Evolutionary conservation across 176 grass and related monocot species (phyloP), one percentile per base, ranked within the genome.

Genomic region (Oropetium thomaeum): DNA sequence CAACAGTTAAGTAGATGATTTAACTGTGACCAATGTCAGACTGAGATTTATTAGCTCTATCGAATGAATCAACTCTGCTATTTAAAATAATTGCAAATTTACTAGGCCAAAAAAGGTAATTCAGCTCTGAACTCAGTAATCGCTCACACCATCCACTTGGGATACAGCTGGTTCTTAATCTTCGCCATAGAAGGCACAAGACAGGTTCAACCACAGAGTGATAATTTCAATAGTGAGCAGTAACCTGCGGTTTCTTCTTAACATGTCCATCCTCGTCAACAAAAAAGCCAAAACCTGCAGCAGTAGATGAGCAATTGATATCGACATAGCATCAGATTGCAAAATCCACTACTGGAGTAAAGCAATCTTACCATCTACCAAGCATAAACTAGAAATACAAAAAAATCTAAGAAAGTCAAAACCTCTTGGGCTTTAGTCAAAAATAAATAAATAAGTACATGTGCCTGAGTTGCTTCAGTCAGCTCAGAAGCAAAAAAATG

Each of bases 261-360:
- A 93, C 68, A n/a, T 79, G 61, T 40, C 86, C 91, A n/a, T 85
- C 83, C 17, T 90, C 86, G 12, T 87, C 86, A 33, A 92, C 80
- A 82, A 92, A 93, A 82, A 93, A 93, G 43, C 95, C 91, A 84
- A 94, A 98, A 53, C 88, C 95, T 94, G 57, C 19, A 73, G 75
- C 11, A 28, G 4, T 33, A 60, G 28, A 67, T 62, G 19, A 58
- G 17, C 15, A 20, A 10, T 61, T 13, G 17, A 41, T n/a, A 67
- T 16, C 3, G 19, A 9, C 16, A 8, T 44, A 70, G 13, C 28
- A 70, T 29, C 34, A 75, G 10, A 62, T 67, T 57, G 19, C 15
- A 53, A 16, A n/a, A 47, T 13, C 0, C 38, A 65, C 5, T n/a
- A 0, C 49, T 74, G 44, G 31, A 67, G 17, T 29, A 53, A 70